Conservation (phyloP, 1,139 yeast genomes). For the Waltiozyma sp. region DNA sequence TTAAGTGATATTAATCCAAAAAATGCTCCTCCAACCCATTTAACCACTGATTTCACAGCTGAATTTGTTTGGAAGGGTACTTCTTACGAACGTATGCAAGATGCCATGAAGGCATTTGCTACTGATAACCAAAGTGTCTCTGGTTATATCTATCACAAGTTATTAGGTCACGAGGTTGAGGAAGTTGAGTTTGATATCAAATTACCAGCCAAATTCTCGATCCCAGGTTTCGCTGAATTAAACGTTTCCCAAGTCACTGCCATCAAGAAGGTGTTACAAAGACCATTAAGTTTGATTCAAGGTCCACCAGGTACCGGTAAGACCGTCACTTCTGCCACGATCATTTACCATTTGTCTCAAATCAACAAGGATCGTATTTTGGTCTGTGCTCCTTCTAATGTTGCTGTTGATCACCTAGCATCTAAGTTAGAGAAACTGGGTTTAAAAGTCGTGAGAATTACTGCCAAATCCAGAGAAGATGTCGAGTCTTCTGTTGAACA, state of each 20-base stretch:
- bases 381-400: slow-evolving; percentile 93
- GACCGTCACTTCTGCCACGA: slow-evolving; percentile 87
- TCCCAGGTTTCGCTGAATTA: slow-evolving; percentile 57
- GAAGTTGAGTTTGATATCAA: slow-evolving; percentile 50
- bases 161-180: slow-evolving; percentile 73
- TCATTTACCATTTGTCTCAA: slow-evolving; percentile 64
- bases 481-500: slow-evolving; percentile 52
- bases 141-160: slow-evolving; percentile 65
- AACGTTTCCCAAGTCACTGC: slow-evolving; percentile 77
- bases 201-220: slow-evolving; percentile 52
- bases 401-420: slow-evolving; percentile 89
- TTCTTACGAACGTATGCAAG: slow-evolving; percentile 76
- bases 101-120: slow-evolving; percentile 66
- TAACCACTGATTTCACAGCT: slow-evolving; percentile 63
- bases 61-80: slow-evolving; percentile 89
- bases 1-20: slow-evolving; percentile 27
- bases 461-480: slow-evolving; percentile 74
- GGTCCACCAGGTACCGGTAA: slow-evolving; percentile 99
- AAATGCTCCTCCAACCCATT: slow-evolving; percentile 45
- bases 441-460: slow-evolving; percentile 61
- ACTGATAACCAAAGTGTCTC: slow-evolving; percentile 60
- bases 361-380: slow-evolving; percentile 49
- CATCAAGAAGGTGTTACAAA: slow-evolving; percentile 55
- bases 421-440: slow-evolving; percentile 58
- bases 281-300: slow-evolving; percentile 79